Conservation (phyloP, 805 yeast species). For the Nakazawaea wickerhamii region DNA sequence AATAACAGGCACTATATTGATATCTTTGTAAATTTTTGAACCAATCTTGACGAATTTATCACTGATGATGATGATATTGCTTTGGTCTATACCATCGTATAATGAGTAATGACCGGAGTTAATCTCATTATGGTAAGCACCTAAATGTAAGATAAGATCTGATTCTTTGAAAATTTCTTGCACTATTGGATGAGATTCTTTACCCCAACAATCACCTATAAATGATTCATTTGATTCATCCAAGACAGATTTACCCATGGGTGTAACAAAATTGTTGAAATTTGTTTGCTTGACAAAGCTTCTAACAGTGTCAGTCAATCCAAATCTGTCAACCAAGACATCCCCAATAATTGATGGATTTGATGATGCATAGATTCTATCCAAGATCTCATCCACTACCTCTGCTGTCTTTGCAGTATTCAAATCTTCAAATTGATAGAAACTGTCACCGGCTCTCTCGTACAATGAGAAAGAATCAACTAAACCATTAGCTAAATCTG, state of each 20-base stretch:
- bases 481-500: constrained; percentile 49
- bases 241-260: constrained; percentile 66
- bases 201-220: constrained; percentile 71
- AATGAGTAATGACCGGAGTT: constrained; percentile 64
- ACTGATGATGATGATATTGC: constrained; percentile 43
- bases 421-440: constrained; percentile 19
- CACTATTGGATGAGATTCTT: constrained; percentile 43
- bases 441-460: constrained; percentile 13
- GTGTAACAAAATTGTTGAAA: constrained; percentile 54
- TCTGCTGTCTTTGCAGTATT: constrained; percentile 24
- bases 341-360: constrained; percentile 71
- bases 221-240: constrained; percentile 64
- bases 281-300: constrained; percentile 43
- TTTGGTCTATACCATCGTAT: constrained; percentile 31
- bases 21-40: constrained; percentile 30
- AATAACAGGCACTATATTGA: constrained; percentile 47
- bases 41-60: constrained; percentile 49
- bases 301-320: constrained; percentile 38
- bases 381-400: constrained; percentile 41
- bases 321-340: constrained; percentile 59
- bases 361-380: constrained; percentile 43
- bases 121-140: constrained; percentile 61
- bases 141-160: constrained; percentile 69
- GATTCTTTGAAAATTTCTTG: constrained; percentile 43
- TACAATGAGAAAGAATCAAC: constrained; percentile 31